These are phyloP conservation scores for Ganoderma lingzhi DNA, from an alignment of 1,284 basidiomycete species.

Conservation along the genomic window DNA sequence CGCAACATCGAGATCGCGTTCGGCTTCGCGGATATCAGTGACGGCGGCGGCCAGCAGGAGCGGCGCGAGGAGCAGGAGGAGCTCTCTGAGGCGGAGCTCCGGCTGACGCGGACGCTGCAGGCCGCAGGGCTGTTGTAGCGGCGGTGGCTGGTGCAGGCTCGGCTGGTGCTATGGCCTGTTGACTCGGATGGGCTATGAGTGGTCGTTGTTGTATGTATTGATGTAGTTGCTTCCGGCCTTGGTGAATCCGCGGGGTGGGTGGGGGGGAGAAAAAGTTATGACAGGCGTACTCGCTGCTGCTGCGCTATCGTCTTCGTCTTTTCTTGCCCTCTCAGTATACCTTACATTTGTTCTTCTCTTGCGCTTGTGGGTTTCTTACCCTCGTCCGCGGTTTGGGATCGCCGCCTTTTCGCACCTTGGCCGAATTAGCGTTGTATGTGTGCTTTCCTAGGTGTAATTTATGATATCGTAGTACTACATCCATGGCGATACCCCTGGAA, in stretches of 20 bases:
- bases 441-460: conserved; percentile 16
- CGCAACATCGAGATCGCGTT: conserved; percentile 58
- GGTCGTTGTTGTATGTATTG: neutral
- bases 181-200: neutral
- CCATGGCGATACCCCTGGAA: neutral
- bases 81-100: conserved; percentile 49
- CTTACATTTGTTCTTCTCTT: neutral
- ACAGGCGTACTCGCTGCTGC: neutral
- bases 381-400: neutral
- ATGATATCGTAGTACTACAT: conserved; percentile 10
- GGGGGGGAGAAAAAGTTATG: neutral
- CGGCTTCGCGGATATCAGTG: conserved; percentile 44
- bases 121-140: conserved; percentile 58
- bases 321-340: neutral
- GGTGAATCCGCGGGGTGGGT: neutral
- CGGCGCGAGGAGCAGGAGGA: conserved; percentile 8
- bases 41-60: conserved; percentile 14
- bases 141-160: too few relatives aligned
- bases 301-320: neutral
- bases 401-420: neutral
- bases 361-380: neutral
- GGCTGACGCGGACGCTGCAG: conserved; percentile 58
- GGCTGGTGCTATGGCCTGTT: neutral
- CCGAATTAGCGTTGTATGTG: neutral
- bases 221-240: neutral